Evolutionary conservation across 306 rosid genomes (phyloP), one percentile per base, ranked within the genome.

Genomic region (Carpinus viminea): DNA sequence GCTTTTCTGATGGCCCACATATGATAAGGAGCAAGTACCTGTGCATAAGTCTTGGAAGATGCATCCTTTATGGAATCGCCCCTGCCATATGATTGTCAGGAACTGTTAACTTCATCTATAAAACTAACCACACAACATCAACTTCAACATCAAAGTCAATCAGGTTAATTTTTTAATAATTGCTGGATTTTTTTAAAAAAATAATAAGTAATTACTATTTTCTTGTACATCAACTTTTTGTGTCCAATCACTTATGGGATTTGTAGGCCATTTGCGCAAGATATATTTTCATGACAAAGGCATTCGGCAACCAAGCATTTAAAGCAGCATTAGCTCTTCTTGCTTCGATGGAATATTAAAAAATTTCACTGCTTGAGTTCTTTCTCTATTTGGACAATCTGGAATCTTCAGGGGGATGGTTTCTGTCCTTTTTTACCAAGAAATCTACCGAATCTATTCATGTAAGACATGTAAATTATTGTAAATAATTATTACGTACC

Each of bases 1-100:
- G 93, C 98, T 83, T 84, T 93, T 85, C 97, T 87, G 80, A 95
- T 92, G 17, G 88, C 91, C 98, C 98, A 95, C 20, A 90, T 90
- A 83, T 95, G 98, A 81, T 95, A 81, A 38, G 97, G 96, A 66
- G 97, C 96, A 80, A 92, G 83, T 73, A 85, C 93, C 79, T 89
- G 87, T 46, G 89, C 87, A 18, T 95, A 95, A 73, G 98, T 93
- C 84, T 86, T 95, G 78, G 97, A 90, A 81, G 98, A 98, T 66
- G 98, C 84, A 90, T 80, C 91, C 85, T 74, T 92, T 55, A 92
- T 86, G 47, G 98, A 95, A 86, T 89, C 83, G 31, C 96, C 93
- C 68, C 98, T 95, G 85, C 81, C 85, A 81, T 20, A 82, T 54
- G 57, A 83, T 18, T 48, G 38, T 45, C 74, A 74, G 46, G 36